phyloP scores from a whole-genome alignment of 306 rosid genomes.

The Hippophae tibetana region DNA sequence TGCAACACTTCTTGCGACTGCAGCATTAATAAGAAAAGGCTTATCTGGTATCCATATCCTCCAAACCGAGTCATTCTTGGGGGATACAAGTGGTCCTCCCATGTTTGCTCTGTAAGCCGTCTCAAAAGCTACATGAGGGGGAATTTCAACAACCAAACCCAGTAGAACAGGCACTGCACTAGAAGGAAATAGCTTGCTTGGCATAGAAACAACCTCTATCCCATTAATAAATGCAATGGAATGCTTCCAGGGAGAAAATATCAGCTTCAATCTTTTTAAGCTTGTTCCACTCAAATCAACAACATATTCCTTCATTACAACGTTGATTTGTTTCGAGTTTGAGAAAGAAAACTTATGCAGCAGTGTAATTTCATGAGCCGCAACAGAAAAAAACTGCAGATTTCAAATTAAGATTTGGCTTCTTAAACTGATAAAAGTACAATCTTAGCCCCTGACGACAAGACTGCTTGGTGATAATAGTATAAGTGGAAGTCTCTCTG shows the following conservation, averaged over 20 bases:
- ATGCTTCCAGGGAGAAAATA: conserved; percentile 20
- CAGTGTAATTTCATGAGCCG: conserved; percentile 24
- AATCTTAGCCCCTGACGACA: conserved; percentile 32
- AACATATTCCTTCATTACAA: conserved; percentile 20
- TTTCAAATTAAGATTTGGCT: conserved; percentile 17
- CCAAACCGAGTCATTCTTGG: conserved; percentile 26
- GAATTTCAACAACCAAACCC: conserved; percentile 15
- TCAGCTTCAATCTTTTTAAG: conserved; percentile 9
- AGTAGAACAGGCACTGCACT: conserved; percentile 21
- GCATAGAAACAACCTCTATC: conserved; percentile 21
- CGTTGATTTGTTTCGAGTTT: neutral
- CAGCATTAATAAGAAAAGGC: conserved; percentile 25
- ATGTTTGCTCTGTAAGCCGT: conserved; percentile 26
- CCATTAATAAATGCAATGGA: conserved; percentile 33
- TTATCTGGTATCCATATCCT: conserved; percentile 30
- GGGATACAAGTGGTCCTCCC: conserved; percentile 28
- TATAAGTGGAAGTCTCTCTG: conserved; percentile 17
- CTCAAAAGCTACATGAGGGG: conserved; percentile 18
- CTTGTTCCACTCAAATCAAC: conserved; percentile 18
- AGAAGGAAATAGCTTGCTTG: conserved; percentile 16
- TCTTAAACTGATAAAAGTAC: conserved; percentile 24
- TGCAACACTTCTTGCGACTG: conserved; percentile 18
- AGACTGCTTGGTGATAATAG: conserved; percentile 13
- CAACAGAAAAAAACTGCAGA: conserved; percentile 27
- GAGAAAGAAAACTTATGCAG: conserved; percentile 24